phyloP scores from a whole-genome alignment of 2,329 filamentous ascomycete species.

The Rutstroemia sp. region DNA sequence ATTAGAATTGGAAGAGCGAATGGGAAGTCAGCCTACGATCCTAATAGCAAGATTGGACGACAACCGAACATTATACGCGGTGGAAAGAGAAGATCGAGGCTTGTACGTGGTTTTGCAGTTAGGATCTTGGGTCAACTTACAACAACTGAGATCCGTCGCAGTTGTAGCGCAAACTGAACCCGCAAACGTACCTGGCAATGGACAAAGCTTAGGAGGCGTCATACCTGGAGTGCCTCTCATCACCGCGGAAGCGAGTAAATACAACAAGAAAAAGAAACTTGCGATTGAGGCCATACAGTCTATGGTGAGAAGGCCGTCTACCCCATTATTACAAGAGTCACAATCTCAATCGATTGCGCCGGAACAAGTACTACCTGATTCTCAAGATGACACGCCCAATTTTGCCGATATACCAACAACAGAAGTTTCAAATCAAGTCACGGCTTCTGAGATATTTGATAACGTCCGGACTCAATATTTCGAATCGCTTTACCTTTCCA shows the following conservation, averaged over 20 bases:
- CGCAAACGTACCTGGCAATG: constrained; percentile 22
- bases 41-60: constrained; percentile 55
- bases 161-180: constrained; percentile 37
- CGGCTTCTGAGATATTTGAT: constrained; percentile 47
- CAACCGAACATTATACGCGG: constrained; percentile 46
- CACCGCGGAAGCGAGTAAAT: constrained; percentile 21
- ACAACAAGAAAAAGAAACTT: constrained; percentile 44
- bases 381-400: constrained; percentile 6
- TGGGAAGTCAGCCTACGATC: constrained; percentile 46
- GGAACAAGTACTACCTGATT: constrained; percentile 2
- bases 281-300: constrained; percentile 59
- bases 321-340: constrained; percentile 15
- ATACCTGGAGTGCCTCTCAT: neutral
- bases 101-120: constrained; percentile 64
- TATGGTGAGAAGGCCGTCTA: constrained; percentile 43
- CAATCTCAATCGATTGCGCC: constrained; percentile 8
- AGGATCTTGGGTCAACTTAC: constrained; percentile 56
- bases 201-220: neutral
- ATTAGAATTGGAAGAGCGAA: constrained; percentile 55
- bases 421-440: constrained; percentile 20
- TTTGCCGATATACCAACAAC: neutral
- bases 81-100: constrained; percentile 56
- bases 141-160: constrained; percentile 43
- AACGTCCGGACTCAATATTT: constrained; percentile 52
- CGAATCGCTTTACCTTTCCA: constrained; percentile 55